Conservation (phyloP, 495 filamentous ascomycete genomes). For the Xylaria venustula region DNA sequence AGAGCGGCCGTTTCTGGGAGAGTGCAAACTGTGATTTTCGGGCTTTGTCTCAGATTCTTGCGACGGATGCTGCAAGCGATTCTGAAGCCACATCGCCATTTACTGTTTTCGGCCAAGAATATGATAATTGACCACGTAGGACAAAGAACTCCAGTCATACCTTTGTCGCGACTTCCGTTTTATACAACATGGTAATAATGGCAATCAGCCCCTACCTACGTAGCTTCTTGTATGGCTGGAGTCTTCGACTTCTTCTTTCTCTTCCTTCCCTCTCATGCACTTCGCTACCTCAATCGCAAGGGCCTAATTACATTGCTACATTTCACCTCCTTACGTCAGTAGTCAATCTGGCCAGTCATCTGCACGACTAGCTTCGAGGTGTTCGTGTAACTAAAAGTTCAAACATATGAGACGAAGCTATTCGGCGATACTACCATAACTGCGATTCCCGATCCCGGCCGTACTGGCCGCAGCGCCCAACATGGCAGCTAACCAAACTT, state of each 20-base stretch:
- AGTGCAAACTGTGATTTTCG: too few relatives aligned
- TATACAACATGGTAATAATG: conserved; percentile 19
- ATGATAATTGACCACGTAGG: background rate
- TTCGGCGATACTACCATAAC: background rate
- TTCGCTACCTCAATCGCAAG: background rate
- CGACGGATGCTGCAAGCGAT: background rate
- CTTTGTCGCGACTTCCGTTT: conserved; percentile 26
- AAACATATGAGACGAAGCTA: background rate
- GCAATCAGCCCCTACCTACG: background rate
- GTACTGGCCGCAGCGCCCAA: background rate
- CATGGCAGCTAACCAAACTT: background rate
- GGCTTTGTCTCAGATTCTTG: background rate
- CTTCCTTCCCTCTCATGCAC: background rate
- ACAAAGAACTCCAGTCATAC: conserved; percentile 13
- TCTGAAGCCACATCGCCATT: background rate
- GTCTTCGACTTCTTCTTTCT: background rate
- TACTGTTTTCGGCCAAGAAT: conserved; percentile 8
- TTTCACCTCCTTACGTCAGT: background rate
- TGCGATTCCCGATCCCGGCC: background rate
- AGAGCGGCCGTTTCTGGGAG: too few relatives aligned
- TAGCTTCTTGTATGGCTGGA: background rate
- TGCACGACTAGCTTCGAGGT: background rate
- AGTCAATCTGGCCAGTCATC: too few relatives aligned
- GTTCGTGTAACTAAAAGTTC: background rate
- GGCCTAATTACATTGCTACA: background rate